Evolutionary conservation across 2,329 filamentous ascomycete species (phyloP).

Genomic region (Pseudocercospora musae): DNA sequence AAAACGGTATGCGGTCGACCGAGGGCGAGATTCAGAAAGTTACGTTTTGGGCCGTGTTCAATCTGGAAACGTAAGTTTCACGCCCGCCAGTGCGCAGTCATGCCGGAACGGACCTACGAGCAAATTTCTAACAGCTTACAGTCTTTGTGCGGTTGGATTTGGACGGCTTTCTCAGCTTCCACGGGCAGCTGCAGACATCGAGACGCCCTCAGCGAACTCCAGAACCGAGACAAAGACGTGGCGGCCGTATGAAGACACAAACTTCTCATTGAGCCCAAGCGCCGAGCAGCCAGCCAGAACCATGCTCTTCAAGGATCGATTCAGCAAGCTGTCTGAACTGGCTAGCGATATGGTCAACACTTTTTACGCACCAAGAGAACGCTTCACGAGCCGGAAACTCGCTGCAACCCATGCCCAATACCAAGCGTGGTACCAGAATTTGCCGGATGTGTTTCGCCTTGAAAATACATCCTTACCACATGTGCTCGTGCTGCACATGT

Average conservation of each 20-base stretch:
- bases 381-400: conserved; percentile 61
- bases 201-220: conserved; percentile 41
- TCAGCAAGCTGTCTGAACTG: conserved; percentile 70
- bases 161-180: conserved; percentile 49
- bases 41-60: conserved; percentile 54
- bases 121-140: conserved; percentile 22
- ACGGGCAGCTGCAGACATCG: conserved; percentile 47
- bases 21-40: conserved; percentile 50
- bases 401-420: conserved; percentile 66
- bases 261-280: conserved; percentile 51
- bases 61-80: conserved; percentile 45
- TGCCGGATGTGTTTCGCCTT: conserved; percentile 62
- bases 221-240: conserved; percentile 35
- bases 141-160: conserved; percentile 45
- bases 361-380: conserved; percentile 66
- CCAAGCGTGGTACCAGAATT: conserved; percentile 66
- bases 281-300: conserved; percentile 64
- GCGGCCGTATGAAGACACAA: conserved; percentile 38
- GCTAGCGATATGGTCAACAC: conserved; percentile 69
- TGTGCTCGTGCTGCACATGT: conserved; percentile 60
- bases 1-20: conserved; percentile 36
- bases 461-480: conserved; percentile 70
- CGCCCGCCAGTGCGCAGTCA: not conserved
- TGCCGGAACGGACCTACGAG: not conserved
- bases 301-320: conserved; percentile 47